Conservation (phyloP, 257 asterid species). For the Parsonsia alboflavescens region DNA sequence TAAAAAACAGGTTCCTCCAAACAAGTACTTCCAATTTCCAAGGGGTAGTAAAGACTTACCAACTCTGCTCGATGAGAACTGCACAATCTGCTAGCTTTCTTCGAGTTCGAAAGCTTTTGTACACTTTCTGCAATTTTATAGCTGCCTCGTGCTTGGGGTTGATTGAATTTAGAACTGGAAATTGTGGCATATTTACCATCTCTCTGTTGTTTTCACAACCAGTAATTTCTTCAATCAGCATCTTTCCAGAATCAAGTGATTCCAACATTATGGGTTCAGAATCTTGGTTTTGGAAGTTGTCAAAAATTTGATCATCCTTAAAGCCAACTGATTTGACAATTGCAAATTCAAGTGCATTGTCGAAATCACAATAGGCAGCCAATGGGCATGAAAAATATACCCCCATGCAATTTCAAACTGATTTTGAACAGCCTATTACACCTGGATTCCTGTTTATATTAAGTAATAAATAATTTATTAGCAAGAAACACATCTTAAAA, state of each 20-base stretch:
- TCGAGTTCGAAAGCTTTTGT: conserved; percentile 85
- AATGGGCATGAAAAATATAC: conserved; percentile 58
- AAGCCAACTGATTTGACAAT: conserved; percentile 37
- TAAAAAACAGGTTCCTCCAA: not conserved
- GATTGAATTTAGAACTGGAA: conserved; percentile 30
- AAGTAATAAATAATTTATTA: conserved; percentile 11
- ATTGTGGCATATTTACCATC: conserved; percentile 18
- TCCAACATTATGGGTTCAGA: conserved; percentile 28
- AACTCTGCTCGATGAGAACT: conserved; percentile 81
- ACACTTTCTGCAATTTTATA: conserved; percentile 76
- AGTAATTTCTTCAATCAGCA: conserved; percentile 30
- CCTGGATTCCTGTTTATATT: conserved; percentile 33
- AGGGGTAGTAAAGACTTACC: conserved; percentile 28
- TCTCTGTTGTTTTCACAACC: conserved; percentile 23
- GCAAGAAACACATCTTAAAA: conserved; percentile 10
- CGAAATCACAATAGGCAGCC: conserved; percentile 43
- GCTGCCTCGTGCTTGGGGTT: conserved; percentile 85
- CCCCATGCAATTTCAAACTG: conserved; percentile 64
- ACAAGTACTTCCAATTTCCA: not conserved
- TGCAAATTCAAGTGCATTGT: conserved; percentile 46
- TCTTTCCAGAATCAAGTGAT: conserved; percentile 35
- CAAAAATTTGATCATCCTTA: conserved; percentile 31
- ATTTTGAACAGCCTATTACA: conserved; percentile 22
- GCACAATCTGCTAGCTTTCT: conserved; percentile 95
- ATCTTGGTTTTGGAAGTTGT: conserved; percentile 33